Base-by-base conservation (phyloP, 2,329 filamentous ascomycete species). In the Epichloe baconii region DNA sequence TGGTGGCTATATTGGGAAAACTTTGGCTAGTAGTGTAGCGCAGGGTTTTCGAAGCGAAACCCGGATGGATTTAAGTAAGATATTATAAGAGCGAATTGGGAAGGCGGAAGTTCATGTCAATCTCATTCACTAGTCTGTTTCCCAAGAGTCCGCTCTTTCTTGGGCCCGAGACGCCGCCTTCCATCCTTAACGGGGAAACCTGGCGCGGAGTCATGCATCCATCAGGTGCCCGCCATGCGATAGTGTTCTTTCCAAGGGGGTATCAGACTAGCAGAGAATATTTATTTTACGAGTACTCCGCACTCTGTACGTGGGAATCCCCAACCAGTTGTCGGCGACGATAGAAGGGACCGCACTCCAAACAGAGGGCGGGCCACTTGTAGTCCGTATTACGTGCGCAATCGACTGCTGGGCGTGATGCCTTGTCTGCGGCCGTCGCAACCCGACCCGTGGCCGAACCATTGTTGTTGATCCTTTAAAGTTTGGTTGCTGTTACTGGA, bases 391-490 rank as follows among this genome's bases (percentile, higher is more conserved):
- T 6, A 31, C 26, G 3, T 10, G 23, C 11, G 40, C 12, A 44
- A 38, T 11, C 8, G n/a, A 37, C 31, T 46, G 35, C 35, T 10
- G 40, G 40, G 38, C 40, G 14, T 31, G 19, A 48, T 49, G 35
- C 50, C 42, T 45, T 45, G 47, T 31, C 52, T 54, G 52, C 52
- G 49, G 52, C 52, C 52, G 52, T 54, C 52, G 52, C 52, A 54
- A 51, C 19, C 42, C 15, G 36, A 51, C 19, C 42, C 15, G 36
- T 34, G 43, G 43, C 43, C 2, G 40, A 42, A 44, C 19, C 21
- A 14, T 26, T 21, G 19, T 21, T 21, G 19, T 21, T 26, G 23
- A 26, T 17, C 34, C 31, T 36, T 31, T 21, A 21, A 21, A 21
- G 19, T 21, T 21, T 41, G 34, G 31, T 36, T 35, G 35, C 46